Evolutionary conservation across 768 basidiomycete species (phyloP), one percentile per base, ranked within the genome.

Genomic region (Fomitopsis serialis): DNA sequence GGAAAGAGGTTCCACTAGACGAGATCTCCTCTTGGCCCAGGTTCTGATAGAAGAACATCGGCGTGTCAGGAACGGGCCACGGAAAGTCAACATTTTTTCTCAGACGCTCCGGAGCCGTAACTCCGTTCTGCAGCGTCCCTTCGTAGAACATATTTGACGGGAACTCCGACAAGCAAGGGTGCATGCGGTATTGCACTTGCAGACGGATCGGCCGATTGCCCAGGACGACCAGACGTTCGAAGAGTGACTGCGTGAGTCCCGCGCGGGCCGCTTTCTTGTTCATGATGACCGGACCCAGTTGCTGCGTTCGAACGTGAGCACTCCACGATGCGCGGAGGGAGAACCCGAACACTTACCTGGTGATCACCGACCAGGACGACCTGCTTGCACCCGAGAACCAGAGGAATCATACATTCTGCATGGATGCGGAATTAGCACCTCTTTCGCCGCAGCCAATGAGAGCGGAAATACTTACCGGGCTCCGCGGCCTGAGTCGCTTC

Each of bases 111-210:
- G 97, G 97, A 15, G 97, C 97, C 11, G 97, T 99, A 50, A 99
- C 97, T 68, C 97, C 97, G 67, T 99, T 99, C 72, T 99, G 97
- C 24, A 99, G 72, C 0, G 96, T 96, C 22, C 97, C 97, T 67
- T 99, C 97, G 69, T 99, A 99, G 76, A 99, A 98, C 97, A 99
- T 99, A 72, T 99, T 99, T 54, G 93, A 96, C 2, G 97, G 96
- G 76, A 99, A 99, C 71, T 98, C 95, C 42, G 97, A 98, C 50
- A 98, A 77, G 69, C 96, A 98, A 8, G 97, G 97, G 68, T 99
- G 97, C 97, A 99, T 99, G 70, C 97, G 95, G 66, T 99, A 99
- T 71, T 99, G 97, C 25, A 99, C 97, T 72, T 98, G 96, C 25
- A 99, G 83, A 51, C 97, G 93, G 65, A 99, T 99, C 21, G 97